Base-by-base conservation (phyloP, 2,329 filamentous ascomycete genomes). In the Didymella pomorum region DNA sequence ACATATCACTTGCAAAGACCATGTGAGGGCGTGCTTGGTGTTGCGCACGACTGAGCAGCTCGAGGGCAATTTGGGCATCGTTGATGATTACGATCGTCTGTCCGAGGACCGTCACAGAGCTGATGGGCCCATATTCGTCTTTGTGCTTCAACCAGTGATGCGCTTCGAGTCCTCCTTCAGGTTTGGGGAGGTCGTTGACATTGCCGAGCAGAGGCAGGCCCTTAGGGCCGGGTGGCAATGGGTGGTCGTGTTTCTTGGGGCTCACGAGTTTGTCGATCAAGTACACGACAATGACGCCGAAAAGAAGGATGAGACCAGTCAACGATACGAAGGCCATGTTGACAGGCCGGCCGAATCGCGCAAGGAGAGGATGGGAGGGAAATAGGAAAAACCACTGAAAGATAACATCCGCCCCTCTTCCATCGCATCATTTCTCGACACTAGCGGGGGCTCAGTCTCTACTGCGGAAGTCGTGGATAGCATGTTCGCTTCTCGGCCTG, bases 161-260 rank as follows among this genome's bases (percentile, higher is more conserved):
- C 66, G 71, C 79, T 50, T 81, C 80, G 9, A 72, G 74, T 37
- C 61, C 61, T 0, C 73, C 75, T 20, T 26, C 46, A 9, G 71
- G 55, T 0, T 75, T 68, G 0, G 83, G 83, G 11, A 86, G 69
- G 60, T 85, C 82, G 1, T 64, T 60, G 16, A 85, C 61, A 62
- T 85, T 86, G 4, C 84, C 84, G 4, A 86, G 28, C 0, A 86
- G 14, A 0, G 82, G 81, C 7, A 81, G 66, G 0, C 76, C 77
- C 35, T 75, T 82, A 0, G 84, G 84, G 0, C 84, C 84, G 1
- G 83, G 84, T 1, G 83, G 84, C 0, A 83, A 67, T 2, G 73
- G 68, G n/a, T 54, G 56, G 6, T 39, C 61, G 54, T 63, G 33
- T 12, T 48, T 60, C 4, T 61, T 61, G 4, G 44, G 43, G 8